phyloP scores from a whole-genome alignment of 2,329 filamentous ascomycete genomes.

The Huntiella bhutanensis region DNA sequence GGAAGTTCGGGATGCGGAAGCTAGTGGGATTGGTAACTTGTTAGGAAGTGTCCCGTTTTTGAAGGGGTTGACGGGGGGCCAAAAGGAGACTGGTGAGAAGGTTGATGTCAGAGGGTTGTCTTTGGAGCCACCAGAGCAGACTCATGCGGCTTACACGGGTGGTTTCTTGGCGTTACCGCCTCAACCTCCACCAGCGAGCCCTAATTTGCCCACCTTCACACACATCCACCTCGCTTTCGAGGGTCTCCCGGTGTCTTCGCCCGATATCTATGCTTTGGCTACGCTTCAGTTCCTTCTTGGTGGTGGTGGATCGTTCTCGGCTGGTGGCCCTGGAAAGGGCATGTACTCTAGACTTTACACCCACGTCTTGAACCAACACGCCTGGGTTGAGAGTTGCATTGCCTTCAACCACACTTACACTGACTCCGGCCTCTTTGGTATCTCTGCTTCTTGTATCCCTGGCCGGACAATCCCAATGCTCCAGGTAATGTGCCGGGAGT shows the following conservation, averaged over 20 bases:
- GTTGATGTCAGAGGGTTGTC: background rate
- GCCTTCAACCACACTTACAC: conserved; percentile 97
- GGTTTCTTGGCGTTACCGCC: conserved; percentile 75
- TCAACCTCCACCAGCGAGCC: conserved; percentile 59
- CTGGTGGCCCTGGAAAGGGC: conserved; percentile 89
- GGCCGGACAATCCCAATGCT: conserved; percentile 66
- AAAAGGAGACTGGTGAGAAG: conserved; percentile 29
- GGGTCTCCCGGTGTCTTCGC: conserved; percentile 71
- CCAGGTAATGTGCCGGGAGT: conserved; percentile 84
- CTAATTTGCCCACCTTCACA: conserved; percentile 60
- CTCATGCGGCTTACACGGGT: conserved; percentile 60
- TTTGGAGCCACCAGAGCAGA: conserved; percentile 40
- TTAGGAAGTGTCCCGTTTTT: conserved; percentile 76
- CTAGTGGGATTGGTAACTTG: conserved; percentile 34
- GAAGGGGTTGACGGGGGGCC: conserved; percentile 69
- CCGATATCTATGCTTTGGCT: conserved; percentile 90
- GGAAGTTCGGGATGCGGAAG: conserved; percentile 29
- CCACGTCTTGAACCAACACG: conserved; percentile 91
- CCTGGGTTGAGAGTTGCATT: conserved; percentile 90
- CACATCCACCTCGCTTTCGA: conserved; percentile 95
- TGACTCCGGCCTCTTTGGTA: conserved; percentile 87
- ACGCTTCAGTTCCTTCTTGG: conserved; percentile 91
- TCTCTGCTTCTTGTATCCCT: conserved; percentile 70
- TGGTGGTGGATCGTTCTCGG: conserved; percentile 89
- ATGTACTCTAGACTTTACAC: conserved; percentile 98